These are phyloP conservation scores for Pythium graminicola DNA, from an alignment of 352 stramenopile genomes.

Conservation along the genomic window DNA sequence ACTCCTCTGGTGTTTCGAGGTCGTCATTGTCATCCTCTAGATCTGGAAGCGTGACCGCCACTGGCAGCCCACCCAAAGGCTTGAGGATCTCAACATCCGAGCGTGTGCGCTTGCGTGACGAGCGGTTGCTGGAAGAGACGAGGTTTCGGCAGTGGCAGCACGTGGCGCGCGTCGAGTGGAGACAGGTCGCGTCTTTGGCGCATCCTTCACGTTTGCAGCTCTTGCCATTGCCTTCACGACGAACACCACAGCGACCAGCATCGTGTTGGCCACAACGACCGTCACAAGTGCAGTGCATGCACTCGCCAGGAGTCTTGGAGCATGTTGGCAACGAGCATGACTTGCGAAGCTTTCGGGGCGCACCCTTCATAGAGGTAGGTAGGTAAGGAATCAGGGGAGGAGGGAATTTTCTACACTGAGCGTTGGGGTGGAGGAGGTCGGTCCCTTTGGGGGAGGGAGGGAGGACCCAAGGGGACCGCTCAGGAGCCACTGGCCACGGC, in stretches of 20 bases:
- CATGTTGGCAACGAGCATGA: conserved; percentile 63
- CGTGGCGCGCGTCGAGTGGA: conserved; percentile 65
- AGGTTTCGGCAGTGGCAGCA: conserved; percentile 78
- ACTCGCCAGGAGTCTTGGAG: conserved; percentile 42
- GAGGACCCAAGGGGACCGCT: conserved; percentile 1
- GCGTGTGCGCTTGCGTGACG: conserved; percentile 31
- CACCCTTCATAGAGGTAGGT: conserved; percentile 6
- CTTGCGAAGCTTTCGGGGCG: conserved; percentile 57
- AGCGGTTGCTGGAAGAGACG: conserved; percentile 45
- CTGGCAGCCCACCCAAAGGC: neutral
- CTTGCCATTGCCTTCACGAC: conserved; percentile 53
- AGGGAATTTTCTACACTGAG: conserved; percentile 13
- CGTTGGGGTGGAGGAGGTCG: neutral
- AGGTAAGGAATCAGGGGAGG: neutral
- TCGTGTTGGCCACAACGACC: conserved; percentile 55
- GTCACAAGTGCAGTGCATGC: conserved; percentile 82
- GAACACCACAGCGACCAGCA: conserved; percentile 45
- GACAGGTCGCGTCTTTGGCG: conserved; percentile 50
- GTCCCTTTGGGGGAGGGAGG: neutral
- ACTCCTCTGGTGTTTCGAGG: no score
- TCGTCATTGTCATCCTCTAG: conserved; percentile 1
- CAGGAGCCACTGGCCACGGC: conserved; percentile 13
- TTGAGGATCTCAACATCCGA: neutral
- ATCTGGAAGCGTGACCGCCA: neutral
- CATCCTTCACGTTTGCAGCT: conserved; percentile 60